Conservation (phyloP, 129 eudicot genomes). For the Arctium lappa region DNA sequence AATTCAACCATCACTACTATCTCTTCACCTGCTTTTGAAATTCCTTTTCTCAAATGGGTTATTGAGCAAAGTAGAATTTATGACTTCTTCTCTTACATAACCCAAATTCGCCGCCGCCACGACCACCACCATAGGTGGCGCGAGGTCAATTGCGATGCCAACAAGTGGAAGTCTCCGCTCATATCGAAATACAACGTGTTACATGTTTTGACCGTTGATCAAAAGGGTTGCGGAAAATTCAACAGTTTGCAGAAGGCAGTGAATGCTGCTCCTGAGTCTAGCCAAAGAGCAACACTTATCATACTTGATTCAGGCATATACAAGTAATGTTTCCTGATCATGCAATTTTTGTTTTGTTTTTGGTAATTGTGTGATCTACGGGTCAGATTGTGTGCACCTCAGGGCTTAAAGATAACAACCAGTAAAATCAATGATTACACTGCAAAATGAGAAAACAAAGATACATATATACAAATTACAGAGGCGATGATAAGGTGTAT, state of each 20-base stretch:
- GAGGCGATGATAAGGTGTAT: too few relatives aligned
- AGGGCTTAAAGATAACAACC: neutral
- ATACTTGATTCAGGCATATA: conserved; percentile 69
- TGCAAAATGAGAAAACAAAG: too few relatives aligned
- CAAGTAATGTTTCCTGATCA: conserved; percentile 36
- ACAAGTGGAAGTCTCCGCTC: conserved; percentile 60
- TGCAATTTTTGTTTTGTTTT: neutral
- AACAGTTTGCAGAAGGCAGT: conserved; percentile 73
- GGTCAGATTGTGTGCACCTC: neutral
- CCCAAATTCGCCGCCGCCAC: conserved; percentile 2
- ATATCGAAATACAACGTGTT: conserved; percentile 41
- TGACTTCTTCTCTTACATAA: conserved; percentile 21
- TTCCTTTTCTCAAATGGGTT: conserved; percentile 29
- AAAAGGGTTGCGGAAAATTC: conserved; percentile 70
- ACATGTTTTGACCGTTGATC: conserved; percentile 55
- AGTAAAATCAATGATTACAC: too few relatives aligned
- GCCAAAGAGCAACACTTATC: conserved; percentile 52
- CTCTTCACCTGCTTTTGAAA: neutral
- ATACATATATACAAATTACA: too few relatives aligned
- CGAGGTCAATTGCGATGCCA: conserved; percentile 32
- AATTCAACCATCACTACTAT: conserved; percentile 11
- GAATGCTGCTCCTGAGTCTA: conserved; percentile 56
- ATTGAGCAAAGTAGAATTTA: conserved; percentile 24
- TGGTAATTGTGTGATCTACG: neutral
- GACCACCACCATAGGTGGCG: conserved; percentile 9